These are phyloP conservation scores for Puccinia triticina DNA, from an alignment of 1,284 basidiomycete genomes.

Conservation along the genomic window DNA sequence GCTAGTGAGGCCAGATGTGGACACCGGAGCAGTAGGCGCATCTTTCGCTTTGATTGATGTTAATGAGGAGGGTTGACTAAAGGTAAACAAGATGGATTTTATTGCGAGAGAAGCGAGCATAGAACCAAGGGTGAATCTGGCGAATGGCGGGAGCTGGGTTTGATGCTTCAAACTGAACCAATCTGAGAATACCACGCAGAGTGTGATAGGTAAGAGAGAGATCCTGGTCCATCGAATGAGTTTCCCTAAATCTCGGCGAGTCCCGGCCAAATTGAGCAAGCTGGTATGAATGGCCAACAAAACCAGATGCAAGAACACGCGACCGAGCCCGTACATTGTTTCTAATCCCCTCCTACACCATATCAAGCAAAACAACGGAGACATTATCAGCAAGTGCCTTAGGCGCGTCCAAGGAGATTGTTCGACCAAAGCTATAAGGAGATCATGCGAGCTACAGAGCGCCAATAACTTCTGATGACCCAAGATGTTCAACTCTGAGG, in stretches of 20 bases:
- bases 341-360: too few relatives aligned
- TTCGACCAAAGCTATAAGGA: too few relatives aligned
- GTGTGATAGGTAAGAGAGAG: neutral
- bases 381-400: too few relatives aligned
- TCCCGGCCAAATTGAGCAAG: neutral
- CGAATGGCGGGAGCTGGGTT: neutral
- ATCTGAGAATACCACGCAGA: neutral
- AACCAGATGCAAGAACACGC: neutral
- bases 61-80: neutral
- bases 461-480: too few relatives aligned
- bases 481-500: too few relatives aligned
- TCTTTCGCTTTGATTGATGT: neutral
- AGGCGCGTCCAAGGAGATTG: too few relatives aligned
- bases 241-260: neutral
- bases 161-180: neutral
- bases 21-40: neutral
- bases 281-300: neutral
- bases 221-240: slow-evolving; percentile 13
- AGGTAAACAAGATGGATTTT: neutral
- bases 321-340: neutral
- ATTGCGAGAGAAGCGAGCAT: neutral
- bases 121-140: neutral
- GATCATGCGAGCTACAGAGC: too few relatives aligned
- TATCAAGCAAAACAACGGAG: too few relatives aligned
- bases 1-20: neutral